Percentiles rank a stretch among this genome's conserved stretches.
Evolutionary conservation across 306 rosid species (phyloP).

Genomic region (Corylus heterophylla): DNA sequence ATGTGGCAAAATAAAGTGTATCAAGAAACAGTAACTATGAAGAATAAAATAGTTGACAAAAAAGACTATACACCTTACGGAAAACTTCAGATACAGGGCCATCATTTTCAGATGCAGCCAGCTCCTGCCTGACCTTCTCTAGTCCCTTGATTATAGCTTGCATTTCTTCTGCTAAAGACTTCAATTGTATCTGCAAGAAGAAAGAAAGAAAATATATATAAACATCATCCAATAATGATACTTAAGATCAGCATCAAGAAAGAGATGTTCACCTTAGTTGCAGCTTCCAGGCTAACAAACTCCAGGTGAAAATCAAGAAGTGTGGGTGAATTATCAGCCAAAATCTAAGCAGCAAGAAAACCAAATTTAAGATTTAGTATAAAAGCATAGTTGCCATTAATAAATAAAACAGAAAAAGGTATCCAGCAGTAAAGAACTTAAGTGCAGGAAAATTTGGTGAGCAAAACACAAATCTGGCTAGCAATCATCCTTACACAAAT

Average conservation of each 20-base stretch:
- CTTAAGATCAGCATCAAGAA: constrained; percentile 18
- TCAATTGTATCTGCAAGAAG: constrained; percentile 89
- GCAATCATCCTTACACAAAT: not conserved
- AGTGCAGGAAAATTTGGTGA: not conserved
- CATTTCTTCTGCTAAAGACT: constrained; percentile 99
- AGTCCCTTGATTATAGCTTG: constrained; percentile 88
- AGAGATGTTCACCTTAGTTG: constrained; percentile 67
- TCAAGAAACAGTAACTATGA: not conserved
- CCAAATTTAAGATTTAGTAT: constrained; percentile 23
- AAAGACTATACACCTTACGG: constrained; percentile 56
- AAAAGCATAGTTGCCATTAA: constrained; percentile 7
- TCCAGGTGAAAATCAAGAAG: constrained; percentile 89
- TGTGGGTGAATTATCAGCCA: constrained; percentile 77
- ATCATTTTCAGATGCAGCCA: constrained; percentile 81
- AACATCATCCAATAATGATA: constrained; percentile 18
- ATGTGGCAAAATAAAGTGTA: not conserved
- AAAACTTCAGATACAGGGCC: constrained; percentile 86
- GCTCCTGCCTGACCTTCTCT: constrained; percentile 90
- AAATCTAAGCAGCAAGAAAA: constrained; percentile 52
- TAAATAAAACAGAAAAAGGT: constrained; percentile 1
- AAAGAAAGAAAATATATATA: constrained; percentile 15
- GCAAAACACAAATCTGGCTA: constrained; percentile 1
- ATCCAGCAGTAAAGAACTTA: constrained; percentile 13
- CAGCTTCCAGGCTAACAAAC: constrained; percentile 77
- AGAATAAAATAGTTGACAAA: constrained; percentile 8